Conservation (phyloP, 2,329 filamentous ascomycete species). For the Davidsoniella virescens region DNA sequence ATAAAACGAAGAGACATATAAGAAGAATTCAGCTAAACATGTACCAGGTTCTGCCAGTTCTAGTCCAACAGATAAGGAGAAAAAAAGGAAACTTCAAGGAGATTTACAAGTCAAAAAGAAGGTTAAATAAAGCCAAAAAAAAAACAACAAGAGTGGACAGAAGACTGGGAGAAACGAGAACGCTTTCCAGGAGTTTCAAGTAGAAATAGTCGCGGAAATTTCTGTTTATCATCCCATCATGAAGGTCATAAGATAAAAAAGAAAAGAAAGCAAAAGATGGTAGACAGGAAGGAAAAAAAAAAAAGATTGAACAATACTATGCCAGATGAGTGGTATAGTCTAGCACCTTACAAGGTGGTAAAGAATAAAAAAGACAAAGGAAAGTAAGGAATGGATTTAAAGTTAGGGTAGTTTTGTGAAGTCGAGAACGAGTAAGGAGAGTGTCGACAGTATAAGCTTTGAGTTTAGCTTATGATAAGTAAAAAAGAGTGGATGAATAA, state of each 20-base stretch:
- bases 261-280: not conserved
- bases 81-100: too few species aligned
- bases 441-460: not conserved
- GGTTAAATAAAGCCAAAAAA: not conserved
- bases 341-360: not conserved
- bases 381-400: constrained; percentile 3
- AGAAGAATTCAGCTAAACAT: too few species aligned
- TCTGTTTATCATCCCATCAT: constrained; percentile 9
- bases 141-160: not conserved
- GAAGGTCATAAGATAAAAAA: constrained; percentile 9
- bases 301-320: not conserved
- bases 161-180: constrained; percentile 9
- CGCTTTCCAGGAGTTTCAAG: too few species aligned
- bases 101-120: not conserved
- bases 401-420: not conserved
- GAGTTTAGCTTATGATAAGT: too few species aligned
- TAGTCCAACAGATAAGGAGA: too few species aligned
- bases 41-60: too few species aligned
- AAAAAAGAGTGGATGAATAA: not conserved
- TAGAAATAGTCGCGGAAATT: not conserved
- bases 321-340: not conserved
- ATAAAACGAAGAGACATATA: too few species aligned
- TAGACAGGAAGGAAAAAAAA: not conserved
- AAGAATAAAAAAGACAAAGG: not conserved
- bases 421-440: not conserved